Evolutionary conservation across 805 yeast genomes (phyloP).

Genomic region (Myxozyma sirexii): DNA sequence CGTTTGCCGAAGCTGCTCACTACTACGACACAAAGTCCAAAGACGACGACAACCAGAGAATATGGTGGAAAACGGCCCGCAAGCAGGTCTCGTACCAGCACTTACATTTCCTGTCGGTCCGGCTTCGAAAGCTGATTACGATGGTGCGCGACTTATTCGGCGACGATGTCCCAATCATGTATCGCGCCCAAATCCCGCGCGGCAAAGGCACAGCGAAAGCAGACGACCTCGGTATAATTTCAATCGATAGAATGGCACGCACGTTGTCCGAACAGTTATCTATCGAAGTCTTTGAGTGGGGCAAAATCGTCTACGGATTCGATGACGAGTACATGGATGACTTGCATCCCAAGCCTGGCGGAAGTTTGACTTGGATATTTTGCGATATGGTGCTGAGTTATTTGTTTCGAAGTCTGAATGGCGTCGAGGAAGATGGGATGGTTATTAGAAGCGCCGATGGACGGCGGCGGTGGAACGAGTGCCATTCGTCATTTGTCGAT

Average conservation of each 20-base stretch:
- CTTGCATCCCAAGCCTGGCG: constrained; percentile 6
- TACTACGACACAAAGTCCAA: neutral
- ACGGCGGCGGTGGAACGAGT: neutral
- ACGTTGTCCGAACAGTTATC: constrained; percentile 10
- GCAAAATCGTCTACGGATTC: constrained; percentile 15
- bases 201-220: neutral
- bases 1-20: constrained; percentile 11
- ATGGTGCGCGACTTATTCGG: constrained; percentile 18
- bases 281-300: constrained; percentile 31
- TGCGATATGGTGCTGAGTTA: constrained; percentile 24
- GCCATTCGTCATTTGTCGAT: neutral
- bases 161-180: constrained; percentile 20
- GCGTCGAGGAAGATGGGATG: constrained; percentile 16
- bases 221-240: constrained; percentile 17
- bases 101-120: constrained; percentile 16
- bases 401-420: constrained; percentile 24
- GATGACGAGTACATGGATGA: constrained; percentile 12
- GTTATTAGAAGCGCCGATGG: constrained; percentile 15
- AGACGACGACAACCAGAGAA: neutral
- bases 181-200: constrained; percentile 22
- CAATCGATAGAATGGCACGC: constrained; percentile 24
- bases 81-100: constrained; percentile 18
- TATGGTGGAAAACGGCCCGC: constrained; percentile 2
- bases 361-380: constrained; percentile 16
- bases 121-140: constrained; percentile 17